Evolutionary conservation across 169 alveolate genomes (phyloP).

Genomic region (Pseudocohnilembus persalinus): DNA sequence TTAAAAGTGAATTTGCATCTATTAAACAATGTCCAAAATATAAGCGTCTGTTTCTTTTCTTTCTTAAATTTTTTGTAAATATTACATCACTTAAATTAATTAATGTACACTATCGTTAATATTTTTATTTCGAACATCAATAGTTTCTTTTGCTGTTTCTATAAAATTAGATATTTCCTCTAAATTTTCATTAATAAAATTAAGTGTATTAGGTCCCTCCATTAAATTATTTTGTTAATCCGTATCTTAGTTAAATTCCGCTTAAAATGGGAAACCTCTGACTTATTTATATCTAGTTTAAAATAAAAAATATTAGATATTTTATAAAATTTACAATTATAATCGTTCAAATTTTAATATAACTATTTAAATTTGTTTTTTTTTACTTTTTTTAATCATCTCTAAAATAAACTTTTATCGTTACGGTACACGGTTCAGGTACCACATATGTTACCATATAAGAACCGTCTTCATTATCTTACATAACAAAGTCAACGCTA

Average conservation of each 20-base stretch:
- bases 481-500: conserved; percentile 26
- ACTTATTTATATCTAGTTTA: conserved; percentile 81
- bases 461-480: conserved; percentile 71
- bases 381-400: conserved; percentile 86
- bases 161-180: conserved; percentile 76
- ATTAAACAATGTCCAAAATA: conserved; percentile 68
- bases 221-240: conserved; percentile 81
- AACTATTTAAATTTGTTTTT: too few species aligned
- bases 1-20: conserved; percentile 67
- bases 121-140: conserved; percentile 64
- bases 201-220: conserved; percentile 87
- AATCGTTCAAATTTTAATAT: too few species aligned
- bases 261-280: conserved; percentile 91
- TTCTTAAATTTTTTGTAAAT: conserved; percentile 47
- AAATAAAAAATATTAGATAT: too few species aligned
- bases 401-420: conserved; percentile 79
- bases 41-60: conserved; percentile 48
- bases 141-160: conserved; percentile 75
- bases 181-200: conserved; percentile 83
- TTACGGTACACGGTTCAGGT: conserved; percentile 56
- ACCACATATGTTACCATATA: conserved; percentile 66
- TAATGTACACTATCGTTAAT: conserved; percentile 40
- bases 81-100: conserved; percentile 62
- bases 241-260: conserved; percentile 74
- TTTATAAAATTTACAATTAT: too few species aligned